Evolutionary conservation across 257 asterid species (phyloP), one percentile per base, ranked within the genome.

Genomic region (Echites panduratus): DNA sequence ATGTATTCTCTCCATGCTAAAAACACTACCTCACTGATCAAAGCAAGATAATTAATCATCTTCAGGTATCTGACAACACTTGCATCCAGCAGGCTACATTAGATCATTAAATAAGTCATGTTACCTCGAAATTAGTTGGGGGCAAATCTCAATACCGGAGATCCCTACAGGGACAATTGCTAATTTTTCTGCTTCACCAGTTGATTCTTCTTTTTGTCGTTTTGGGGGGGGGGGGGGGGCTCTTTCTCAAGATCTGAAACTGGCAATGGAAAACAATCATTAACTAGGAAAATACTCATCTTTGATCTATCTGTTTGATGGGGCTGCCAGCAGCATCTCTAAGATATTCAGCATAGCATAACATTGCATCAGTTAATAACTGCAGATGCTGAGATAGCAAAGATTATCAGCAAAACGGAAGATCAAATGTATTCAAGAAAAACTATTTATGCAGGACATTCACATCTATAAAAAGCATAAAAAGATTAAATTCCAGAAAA

Each of bases 21-120:
- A 50, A 63, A 64, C 48, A 38, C 22, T 2, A 20, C 14, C 10
- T 53, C 38, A 35, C 29, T 48, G 11, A 50, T 29, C 11, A 14
- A 48, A 17, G 73, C 48, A 57, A 52, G 48, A 20, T 7, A 7
- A 11, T 49, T 53, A 70, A 70, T 70, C 73, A 50, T 70, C n/a
- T 32, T 70, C 49, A 70, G 27, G 35, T 20, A 35, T 19, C 64
- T 35, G 73, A 52, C 73, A 70, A 52, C 17, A 50, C n/a, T 11
- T 52, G 26, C 29, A 69, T 32, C 50, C 49, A 52, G 50, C 49
- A 52, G 16, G 27, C 35, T 70, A 32, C 59, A 45, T 62, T 70
- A 56, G 49, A 56, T 52, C 66, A 54, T 40, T 54, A 70, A 49
- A 54, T 70, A 54, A 56, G 66, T 53, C 74, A 54, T 70, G 74